Percentiles rank a stretch among this genome's conserved stretches.
These are phyloP conservation scores for Selaginella tamariscina DNA, from an alignment of 75 land plant species.

Conservation along the genomic window DNA sequence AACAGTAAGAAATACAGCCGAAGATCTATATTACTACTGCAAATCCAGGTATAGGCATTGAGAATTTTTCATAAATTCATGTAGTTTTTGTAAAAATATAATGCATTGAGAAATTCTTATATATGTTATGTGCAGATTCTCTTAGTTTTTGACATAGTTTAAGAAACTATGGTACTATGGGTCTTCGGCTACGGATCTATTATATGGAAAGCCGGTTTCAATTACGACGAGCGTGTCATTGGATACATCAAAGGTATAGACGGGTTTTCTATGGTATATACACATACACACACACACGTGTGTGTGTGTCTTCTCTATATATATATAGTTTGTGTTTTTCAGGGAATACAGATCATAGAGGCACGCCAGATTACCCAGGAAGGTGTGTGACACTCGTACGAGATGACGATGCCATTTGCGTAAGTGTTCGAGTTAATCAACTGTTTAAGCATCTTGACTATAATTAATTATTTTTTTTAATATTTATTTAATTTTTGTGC, in stretches of 20 bases:
- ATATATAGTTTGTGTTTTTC: background rate
- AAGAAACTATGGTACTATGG: conserved; percentile 12
- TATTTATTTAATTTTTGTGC: background rate
- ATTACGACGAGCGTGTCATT: conserved; percentile 9
- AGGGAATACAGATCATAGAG: conserved; percentile 6
- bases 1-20: too few species aligned
- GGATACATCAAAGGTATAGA: conserved; percentile 9
- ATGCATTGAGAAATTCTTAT: too few species aligned
- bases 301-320: background rate
- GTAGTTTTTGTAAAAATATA: too few species aligned
- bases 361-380: background rate
- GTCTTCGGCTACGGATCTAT: conserved; percentile 5
- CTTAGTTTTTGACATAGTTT: too few species aligned
- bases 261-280: conserved; percentile 3
- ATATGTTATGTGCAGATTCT: too few species aligned
- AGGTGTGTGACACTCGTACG: conserved; percentile 5
- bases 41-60: too few species aligned
- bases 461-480: too few species aligned
- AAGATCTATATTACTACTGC: too few species aligned
- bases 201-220: conserved; percentile 8
- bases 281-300: background rate
- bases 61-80: too few species aligned
- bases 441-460: background rate
- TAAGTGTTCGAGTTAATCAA: background rate
- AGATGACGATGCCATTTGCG: background rate